A percentile compares a stretch with the other conserved stretches of the same genome.
Conservation (phyloP, 1,284 basidiomycete genomes). For the Apiotrichum sp. region DNA sequence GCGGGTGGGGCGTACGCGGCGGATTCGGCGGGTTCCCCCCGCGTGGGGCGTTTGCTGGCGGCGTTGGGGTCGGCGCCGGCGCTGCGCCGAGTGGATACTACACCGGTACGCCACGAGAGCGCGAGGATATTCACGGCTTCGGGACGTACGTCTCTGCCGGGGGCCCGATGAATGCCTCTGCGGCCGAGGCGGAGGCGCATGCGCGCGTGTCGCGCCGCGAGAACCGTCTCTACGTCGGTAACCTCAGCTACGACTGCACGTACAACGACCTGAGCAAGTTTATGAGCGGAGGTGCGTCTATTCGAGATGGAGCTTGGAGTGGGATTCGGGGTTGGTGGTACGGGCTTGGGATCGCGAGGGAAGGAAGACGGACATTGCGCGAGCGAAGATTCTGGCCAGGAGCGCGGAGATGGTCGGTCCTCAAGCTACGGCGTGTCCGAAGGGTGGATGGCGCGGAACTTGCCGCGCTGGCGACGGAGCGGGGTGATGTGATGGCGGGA, state of each 20-base stretch:
- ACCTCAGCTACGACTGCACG: constrained; percentile 94
- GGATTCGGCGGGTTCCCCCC: no score
- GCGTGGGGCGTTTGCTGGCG: neutral
- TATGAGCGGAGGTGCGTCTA: constrained; percentile 98
- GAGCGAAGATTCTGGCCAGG: neutral
- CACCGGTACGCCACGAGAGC: neutral
- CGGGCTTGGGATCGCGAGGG: constrained; percentile 1
- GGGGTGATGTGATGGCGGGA: no score
- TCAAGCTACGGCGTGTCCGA: no score
- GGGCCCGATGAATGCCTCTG: constrained; percentile 82
- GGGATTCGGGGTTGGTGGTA: neutral
- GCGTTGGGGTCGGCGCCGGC: neutral
- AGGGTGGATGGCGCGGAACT: no score
- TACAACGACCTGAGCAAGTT: constrained; percentile 97
- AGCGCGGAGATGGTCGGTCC: no score
- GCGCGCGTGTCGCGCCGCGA: constrained; percentile 92
- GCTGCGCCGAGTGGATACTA: neutral
- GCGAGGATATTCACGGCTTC: constrained; percentile 10
- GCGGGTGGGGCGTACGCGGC: neutral
- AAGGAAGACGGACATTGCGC: neutral
- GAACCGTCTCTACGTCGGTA: constrained; percentile 96
- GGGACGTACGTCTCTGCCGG: constrained; percentile 51
- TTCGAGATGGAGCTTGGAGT: no score
- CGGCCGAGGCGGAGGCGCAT: constrained; percentile 80
- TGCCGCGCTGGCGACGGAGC: no score